Evolutionary conservation across 495 filamentous ascomycete genomes (phyloP).

Genomic region (Penicillium salamii): DNA sequence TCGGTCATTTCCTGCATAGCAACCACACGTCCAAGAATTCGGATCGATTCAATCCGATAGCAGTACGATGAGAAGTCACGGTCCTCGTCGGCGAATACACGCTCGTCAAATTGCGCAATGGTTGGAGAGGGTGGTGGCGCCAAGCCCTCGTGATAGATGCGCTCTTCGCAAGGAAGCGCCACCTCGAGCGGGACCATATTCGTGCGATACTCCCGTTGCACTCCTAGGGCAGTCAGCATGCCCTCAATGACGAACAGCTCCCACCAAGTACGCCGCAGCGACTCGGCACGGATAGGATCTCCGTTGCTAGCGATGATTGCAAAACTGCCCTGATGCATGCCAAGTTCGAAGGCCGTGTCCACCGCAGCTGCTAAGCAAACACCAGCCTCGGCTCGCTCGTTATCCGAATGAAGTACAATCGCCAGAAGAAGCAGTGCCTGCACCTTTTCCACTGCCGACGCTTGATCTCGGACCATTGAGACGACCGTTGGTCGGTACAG

Average conservation of each 20-base stretch:
- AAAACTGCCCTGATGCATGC: slow-evolving; percentile 62
- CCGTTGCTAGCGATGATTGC: slow-evolving; percentile 41
- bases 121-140: slow-evolving; percentile 36
- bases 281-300: slow-evolving; percentile 64
- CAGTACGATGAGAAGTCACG: slow-evolving; percentile 45
- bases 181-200: slow-evolving; percentile 37
- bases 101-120: slow-evolving; percentile 43
- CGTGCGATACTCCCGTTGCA: slow-evolving; percentile 34
- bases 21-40: slow-evolving; percentile 75
- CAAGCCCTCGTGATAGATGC: slow-evolving; percentile 45
- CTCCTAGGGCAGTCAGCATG: slow-evolving; percentile 48
- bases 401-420: slow-evolving; percentile 73
- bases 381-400: slow-evolving; percentile 62
- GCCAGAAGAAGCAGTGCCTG: slow-evolving; percentile 76
- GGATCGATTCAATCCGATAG: slow-evolving; percentile 58
- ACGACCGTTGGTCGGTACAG: slow-evolving; percentile 39
- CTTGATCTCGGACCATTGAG: slow-evolving; percentile 32
- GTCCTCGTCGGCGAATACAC: slow-evolving; percentile 46
- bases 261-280: slow-evolving; percentile 88
- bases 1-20: slow-evolving; percentile 35
- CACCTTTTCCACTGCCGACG: slow-evolving; percentile 47
- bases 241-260: slow-evolving; percentile 78
- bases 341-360: slow-evolving; percentile 68
- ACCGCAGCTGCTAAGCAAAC: slow-evolving; percentile 66
- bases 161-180: slow-evolving; percentile 44